Percentiles rank a stretch among this genome's conserved stretches.
phyloP scores from a whole-genome alignment of 176 grass and related monocot genomes.

The Carex pumila region DNA sequence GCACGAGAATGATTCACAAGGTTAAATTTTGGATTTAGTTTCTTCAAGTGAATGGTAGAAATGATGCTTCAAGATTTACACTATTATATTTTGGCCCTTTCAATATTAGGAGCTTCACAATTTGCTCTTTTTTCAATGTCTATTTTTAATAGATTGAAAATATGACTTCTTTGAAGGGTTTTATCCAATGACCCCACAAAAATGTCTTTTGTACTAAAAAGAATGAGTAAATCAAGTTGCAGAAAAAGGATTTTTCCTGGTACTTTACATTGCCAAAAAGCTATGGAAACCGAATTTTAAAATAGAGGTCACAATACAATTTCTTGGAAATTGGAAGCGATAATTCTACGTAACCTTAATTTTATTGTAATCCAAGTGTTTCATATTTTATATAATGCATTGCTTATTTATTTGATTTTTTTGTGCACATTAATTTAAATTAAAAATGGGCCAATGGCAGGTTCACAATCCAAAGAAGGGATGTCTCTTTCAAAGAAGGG shows the following conservation, averaged over 20 bases:
- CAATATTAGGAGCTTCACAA: neutral
- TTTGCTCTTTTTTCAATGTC: neutral
- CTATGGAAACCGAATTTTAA: neutral
- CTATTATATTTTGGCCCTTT: neutral
- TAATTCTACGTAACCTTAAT: neutral
- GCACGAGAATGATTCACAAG: slow-evolving; percentile 61
- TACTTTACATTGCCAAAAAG: neutral
- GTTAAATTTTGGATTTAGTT: slow-evolving; percentile 35
- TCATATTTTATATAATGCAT: slow-evolving; percentile 57
- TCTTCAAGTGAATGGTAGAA: neutral
- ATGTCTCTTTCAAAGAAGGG: slow-evolving; percentile 99
- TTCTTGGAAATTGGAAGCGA: neutral
- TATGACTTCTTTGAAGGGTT: neutral
- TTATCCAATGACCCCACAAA: neutral
- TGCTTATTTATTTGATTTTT: slow-evolving; percentile 62
- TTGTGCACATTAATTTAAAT: slow-evolving; percentile 52
- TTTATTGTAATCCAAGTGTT: slow-evolving; percentile 28
- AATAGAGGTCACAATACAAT: neutral
- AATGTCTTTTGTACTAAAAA: neutral
- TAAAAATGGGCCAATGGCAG: slow-evolving; percentile 85
- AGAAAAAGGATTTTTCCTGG: neutral
- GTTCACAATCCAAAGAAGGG: slow-evolving; percentile 99
- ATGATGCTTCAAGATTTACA: neutral
- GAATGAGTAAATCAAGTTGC: neutral
- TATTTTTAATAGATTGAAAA: neutral